A percentile compares a stretch with the other conserved stretches of the same genome.
These are phyloP conservation scores for Tephrocybe sp. DNA, from an alignment of 768 basidiomycete species.

Conservation along the genomic window DNA sequence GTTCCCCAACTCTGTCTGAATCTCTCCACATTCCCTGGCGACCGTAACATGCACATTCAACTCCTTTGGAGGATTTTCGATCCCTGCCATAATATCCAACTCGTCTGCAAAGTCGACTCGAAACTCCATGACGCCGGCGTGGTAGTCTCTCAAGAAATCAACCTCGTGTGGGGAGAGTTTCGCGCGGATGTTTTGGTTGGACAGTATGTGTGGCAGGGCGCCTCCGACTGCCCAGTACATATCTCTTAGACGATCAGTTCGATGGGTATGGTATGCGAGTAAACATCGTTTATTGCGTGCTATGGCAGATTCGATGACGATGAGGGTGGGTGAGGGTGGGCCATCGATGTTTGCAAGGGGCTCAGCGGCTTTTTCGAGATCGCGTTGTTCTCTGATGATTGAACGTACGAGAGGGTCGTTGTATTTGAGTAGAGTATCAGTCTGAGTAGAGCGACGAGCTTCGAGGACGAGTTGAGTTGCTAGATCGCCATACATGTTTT, in stretches of 20 bases:
- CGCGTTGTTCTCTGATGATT: constrained; percentile 88
- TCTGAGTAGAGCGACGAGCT: constrained; percentile 79
- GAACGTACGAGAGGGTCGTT: constrained; percentile 85
- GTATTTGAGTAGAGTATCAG: constrained; percentile 86
- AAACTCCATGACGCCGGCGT: constrained; percentile 77
- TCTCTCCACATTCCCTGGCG: constrained; percentile 84
- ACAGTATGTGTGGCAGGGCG: constrained; percentile 79
- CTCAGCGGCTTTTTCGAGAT: constrained; percentile 63
- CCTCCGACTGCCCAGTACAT: constrained; percentile 91
- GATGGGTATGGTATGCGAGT: constrained; percentile 88
- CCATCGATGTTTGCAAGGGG: constrained; percentile 36
- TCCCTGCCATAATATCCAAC: constrained; percentile 82
- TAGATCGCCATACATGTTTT: constrained; percentile 62
- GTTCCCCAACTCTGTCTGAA: constrained; percentile 88
- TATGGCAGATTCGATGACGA: constrained; percentile 87
- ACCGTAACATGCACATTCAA: constrained; percentile 87
- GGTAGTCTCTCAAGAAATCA: constrained; percentile 55
- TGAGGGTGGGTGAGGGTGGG: constrained; percentile 57
- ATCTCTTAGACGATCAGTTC: constrained; percentile 78
- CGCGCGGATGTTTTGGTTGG: constrained; percentile 60
- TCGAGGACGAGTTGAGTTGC: constrained; percentile 86
- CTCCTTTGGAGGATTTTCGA: constrained; percentile 84
- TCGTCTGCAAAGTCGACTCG: constrained; percentile 82
- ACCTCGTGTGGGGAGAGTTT: constrained; percentile 79
- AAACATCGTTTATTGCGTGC: constrained; percentile 94